Conservation (phyloP, 805 yeast genomes). For the Myxozyma geophila region DNA sequence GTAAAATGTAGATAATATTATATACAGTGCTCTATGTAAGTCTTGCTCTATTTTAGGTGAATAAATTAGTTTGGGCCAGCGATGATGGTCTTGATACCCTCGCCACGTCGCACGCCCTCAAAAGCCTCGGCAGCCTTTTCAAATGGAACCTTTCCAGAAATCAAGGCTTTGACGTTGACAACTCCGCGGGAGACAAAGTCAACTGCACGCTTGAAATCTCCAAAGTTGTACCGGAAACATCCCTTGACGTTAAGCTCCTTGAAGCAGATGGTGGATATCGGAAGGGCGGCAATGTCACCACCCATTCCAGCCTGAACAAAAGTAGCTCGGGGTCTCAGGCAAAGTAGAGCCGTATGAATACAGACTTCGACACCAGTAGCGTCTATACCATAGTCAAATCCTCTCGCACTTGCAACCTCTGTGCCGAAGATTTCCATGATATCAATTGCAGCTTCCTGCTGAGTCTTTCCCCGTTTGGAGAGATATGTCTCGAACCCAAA, state of each 20-base stretch:
- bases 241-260: constrained; percentile 74
- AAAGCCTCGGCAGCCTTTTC: constrained; percentile 78
- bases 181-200: constrained; percentile 64
- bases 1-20: no score
- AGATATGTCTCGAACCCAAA: constrained; percentile 15
- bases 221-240: constrained; percentile 75
- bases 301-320: constrained; percentile 88
- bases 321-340: constrained; percentile 68
- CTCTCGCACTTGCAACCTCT: background rate
- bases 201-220: constrained; percentile 75
- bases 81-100: constrained; percentile 15
- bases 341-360: constrained; percentile 65
- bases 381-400: constrained; percentile 58
- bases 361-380: constrained; percentile 82
- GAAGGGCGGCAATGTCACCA: constrained; percentile 66
- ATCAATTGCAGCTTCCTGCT: constrained; percentile 3
- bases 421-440: constrained; percentile 2
- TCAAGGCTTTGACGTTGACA: constrained; percentile 66
- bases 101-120: constrained; percentile 45
- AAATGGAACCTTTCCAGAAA: constrained; percentile 73
- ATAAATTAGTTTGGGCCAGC: constrained; percentile 4
- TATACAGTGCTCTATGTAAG: no score
- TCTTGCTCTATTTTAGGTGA: no score
- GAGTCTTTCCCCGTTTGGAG: constrained; percentile 13
- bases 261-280: constrained; percentile 64